phyloP scores from a whole-genome alignment of 2,329 filamentous ascomycete genomes.

The Pseudogymnoascus sp. region DNA sequence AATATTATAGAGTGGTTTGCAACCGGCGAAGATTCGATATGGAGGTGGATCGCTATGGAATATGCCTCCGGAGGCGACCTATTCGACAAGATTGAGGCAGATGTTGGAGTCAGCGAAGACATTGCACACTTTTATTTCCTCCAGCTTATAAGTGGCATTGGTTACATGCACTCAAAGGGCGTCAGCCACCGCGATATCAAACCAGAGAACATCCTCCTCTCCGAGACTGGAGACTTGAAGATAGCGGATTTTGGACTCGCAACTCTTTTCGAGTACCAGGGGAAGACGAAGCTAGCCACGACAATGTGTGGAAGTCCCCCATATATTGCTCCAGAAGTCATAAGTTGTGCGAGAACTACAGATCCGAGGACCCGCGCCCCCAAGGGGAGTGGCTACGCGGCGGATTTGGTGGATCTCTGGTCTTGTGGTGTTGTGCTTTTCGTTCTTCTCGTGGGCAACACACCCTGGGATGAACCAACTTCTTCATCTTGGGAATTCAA shows the following conservation, averaged over 20 bases:
- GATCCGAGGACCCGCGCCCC: slow-evolving; percentile 38
- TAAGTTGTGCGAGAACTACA: slow-evolving; percentile 42
- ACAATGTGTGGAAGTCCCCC: slow-evolving; percentile 94
- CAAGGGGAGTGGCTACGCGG: slow-evolving; percentile 56
- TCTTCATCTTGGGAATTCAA: slow-evolving; percentile 80
- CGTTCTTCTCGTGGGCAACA: slow-evolving; percentile 90
- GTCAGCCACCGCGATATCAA: slow-evolving; percentile 89
- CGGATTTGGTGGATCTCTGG: slow-evolving; percentile 89
- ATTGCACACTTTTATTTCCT: slow-evolving; percentile 95
- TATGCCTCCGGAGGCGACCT: slow-evolving; percentile 90
- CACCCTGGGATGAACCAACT: slow-evolving; percentile 93
- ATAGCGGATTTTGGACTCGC: slow-evolving; percentile 96
- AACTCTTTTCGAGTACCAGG: slow-evolving; percentile 85
- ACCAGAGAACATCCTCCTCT: slow-evolving; percentile 91
- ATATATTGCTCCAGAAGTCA: slow-evolving; percentile 93
- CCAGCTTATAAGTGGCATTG: slow-evolving; percentile 82
- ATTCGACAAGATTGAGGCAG: slow-evolving; percentile 98
- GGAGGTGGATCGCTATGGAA: slow-evolving; percentile 99
- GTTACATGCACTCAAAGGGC: slow-evolving; percentile 93
- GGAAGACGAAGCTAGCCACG: slow-evolving; percentile 70
- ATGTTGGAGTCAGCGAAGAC: slow-evolving; percentile 88
- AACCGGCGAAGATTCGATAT: slow-evolving; percentile 74
- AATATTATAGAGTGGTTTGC: slow-evolving; percentile 94
- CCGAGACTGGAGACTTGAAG: slow-evolving; percentile 78
- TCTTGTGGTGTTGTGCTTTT: slow-evolving; percentile 98